These are phyloP conservation scores for Colletotrichum tanaceti DNA, from an alignment of 2,329 filamentous ascomycete genomes.

Conservation along the genomic window DNA sequence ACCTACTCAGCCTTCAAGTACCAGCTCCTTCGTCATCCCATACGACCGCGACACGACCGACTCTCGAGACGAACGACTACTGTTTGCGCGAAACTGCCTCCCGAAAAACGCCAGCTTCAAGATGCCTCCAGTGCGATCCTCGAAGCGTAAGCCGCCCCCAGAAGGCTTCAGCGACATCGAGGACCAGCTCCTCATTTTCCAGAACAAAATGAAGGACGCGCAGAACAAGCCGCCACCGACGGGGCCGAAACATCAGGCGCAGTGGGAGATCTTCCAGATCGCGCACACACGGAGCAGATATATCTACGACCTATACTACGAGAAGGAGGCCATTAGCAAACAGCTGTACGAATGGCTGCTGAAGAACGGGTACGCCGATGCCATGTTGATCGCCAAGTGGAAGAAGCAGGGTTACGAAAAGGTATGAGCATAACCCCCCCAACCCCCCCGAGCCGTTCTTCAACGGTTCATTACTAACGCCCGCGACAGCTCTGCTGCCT, in stretches of 20 bases:
- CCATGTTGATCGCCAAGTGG: constrained; percentile 98
- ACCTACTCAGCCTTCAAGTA: not conserved
- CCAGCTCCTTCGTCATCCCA: constrained; percentile 20
- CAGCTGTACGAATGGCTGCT: constrained; percentile 94
- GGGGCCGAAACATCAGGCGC: constrained; percentile 85
- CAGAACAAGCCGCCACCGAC: constrained; percentile 88
- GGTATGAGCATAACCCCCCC: constrained; percentile 64
- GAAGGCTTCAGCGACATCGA: constrained; percentile 91
- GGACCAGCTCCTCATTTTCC: constrained; percentile 85
- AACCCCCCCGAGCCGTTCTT: constrained; percentile 44
- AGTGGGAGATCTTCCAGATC: constrained; percentile 99
- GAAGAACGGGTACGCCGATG: constrained; percentile 96
- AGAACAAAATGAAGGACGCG: constrained; percentile 94
- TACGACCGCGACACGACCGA: constrained; percentile 8
- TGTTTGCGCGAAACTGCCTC: not conserved
- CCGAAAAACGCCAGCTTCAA: constrained; percentile 24
- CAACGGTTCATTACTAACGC: not conserved
- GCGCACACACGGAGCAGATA: constrained; percentile 92
- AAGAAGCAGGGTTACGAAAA: constrained; percentile 99
- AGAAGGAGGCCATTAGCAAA: constrained; percentile 95
- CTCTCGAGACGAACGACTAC: not conserved
- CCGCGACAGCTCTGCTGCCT: constrained; percentile 83
- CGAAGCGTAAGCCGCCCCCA: constrained; percentile 84
- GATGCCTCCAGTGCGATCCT: constrained; percentile 83
- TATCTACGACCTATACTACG: constrained; percentile 97